A percentile compares a stretch with the other conserved stretches of the same genome.
phyloP scores from a whole-genome alignment of 148 eudicot species.

The Fagopyrum tataricum region DNA sequence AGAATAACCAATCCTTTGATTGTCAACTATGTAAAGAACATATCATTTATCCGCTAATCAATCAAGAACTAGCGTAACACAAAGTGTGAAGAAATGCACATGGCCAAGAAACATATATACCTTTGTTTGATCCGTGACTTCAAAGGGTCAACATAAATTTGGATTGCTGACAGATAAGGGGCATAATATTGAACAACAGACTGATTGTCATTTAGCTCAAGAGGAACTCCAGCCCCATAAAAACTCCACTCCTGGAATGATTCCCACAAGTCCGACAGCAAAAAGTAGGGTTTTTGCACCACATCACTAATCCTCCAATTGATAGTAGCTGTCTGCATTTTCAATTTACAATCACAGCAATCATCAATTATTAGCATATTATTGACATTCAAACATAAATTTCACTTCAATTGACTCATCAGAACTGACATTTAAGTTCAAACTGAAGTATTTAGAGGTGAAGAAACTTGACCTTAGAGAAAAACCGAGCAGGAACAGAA shows the following conservation, averaged over 20 bases:
- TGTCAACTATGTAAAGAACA: not conserved
- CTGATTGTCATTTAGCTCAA: conserved; percentile 59
- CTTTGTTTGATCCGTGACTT: conserved; percentile 13
- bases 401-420: not conserved
- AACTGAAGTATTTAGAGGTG: not conserved
- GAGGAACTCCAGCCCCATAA: conserved; percentile 93
- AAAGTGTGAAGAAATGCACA: not conserved
- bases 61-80: not conserved
- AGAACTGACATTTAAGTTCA: not conserved
- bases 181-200: conserved; percentile 91
- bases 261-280: conserved; percentile 93
- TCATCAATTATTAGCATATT: not conserved
- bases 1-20: not conserved
- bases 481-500: conserved; percentile 56
- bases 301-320: conserved; percentile 43
- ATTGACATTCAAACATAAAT: not conserved
- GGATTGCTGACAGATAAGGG: conserved; percentile 84
- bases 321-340: conserved; percentile 52
- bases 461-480: conserved; percentile 47
- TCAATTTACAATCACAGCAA: conserved; percentile 13
- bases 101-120: not conserved
- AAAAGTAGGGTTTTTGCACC: conserved; percentile 54
- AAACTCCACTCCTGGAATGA: conserved; percentile 97
- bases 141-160: conserved; percentile 66
- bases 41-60: not conserved